Conservation (phyloP, 495 filamentous ascomycete genomes). For the Aspergillus saccharolyticus region DNA sequence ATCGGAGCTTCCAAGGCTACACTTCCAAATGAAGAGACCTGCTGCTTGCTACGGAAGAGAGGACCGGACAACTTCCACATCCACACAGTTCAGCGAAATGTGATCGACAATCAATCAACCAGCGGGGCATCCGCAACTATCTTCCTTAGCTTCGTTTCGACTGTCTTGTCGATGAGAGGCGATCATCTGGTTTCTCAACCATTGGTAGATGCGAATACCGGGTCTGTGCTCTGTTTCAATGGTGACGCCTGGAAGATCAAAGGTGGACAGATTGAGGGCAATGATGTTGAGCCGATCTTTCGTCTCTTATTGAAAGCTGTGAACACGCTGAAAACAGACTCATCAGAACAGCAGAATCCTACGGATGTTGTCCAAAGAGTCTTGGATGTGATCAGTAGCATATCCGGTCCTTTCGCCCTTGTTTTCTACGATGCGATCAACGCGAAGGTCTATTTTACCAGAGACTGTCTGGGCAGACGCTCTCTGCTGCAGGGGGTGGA, state of each 20-base stretch:
- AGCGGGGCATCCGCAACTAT: slow-evolving; percentile 3
- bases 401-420: slow-evolving; percentile 88
- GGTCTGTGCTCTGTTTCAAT: slow-evolving; percentile 90
- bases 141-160: slow-evolving; percentile 66
- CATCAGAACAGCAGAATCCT: slow-evolving; percentile 12
- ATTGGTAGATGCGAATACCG: slow-evolving; percentile 52
- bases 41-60: slow-evolving; percentile 41
- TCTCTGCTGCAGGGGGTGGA: slow-evolving; percentile 61
- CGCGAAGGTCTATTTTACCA: slow-evolving; percentile 64
- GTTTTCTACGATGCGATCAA: slow-evolving; percentile 70
- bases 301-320: slow-evolving; percentile 51
- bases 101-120: slow-evolving; percentile 4
- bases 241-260: slow-evolving; percentile 91
- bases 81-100: slow-evolving; percentile 10
- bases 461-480: slow-evolving; percentile 81
- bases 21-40: slow-evolving; percentile 37
- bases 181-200: slow-evolving; percentile 68
- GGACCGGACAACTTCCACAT: slow-evolving; percentile 52
- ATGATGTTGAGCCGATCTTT: slow-evolving; percentile 74
- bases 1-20: slow-evolving; percentile 31
- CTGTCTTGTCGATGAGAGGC: slow-evolving; percentile 81
- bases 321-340: slow-evolving; percentile 15
- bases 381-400: slow-evolving; percentile 50
- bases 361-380: slow-evolving; percentile 32
- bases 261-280: slow-evolving; percentile 50